Percentiles rank a stretch among this genome's conserved stretches.
These are phyloP conservation scores for Ascochyta pisi DNA, from an alignment of 2,329 filamentous ascomycete species.

Conservation along the genomic window DNA sequence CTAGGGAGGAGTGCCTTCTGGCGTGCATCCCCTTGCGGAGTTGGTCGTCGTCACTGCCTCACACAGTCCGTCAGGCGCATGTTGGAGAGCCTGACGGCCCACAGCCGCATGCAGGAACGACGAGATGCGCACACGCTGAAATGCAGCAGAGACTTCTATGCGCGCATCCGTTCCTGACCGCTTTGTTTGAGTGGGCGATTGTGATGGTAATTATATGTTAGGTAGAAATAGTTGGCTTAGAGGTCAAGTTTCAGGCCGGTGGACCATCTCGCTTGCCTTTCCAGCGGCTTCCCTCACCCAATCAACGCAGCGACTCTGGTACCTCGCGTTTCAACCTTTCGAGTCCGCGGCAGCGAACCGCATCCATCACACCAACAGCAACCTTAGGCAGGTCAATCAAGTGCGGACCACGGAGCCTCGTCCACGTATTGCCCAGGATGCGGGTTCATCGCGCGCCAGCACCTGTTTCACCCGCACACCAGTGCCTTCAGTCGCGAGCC, in stretches of 20 bases:
- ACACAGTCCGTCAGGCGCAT: neutral
- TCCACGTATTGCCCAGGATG: constrained; percentile 22
- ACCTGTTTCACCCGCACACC: constrained; percentile 36
- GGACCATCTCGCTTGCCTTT: constrained; percentile 11
- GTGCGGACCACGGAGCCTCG: constrained; percentile 14
- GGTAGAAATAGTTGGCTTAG: constrained; percentile 2
- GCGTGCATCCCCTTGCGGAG: neutral
- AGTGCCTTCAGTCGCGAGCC: constrained; percentile 1
- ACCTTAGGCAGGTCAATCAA: constrained; percentile 12
- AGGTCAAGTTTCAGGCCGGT: constrained; percentile 15
- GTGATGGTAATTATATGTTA: constrained; percentile 8
- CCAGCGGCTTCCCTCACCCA: constrained; percentile 9
- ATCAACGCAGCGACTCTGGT: constrained; percentile 19
- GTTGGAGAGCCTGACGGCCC: neutral
- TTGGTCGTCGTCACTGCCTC: neutral
- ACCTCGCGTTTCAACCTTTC: constrained; percentile 26
- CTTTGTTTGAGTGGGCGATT: constrained; percentile 1
- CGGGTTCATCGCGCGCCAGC: constrained; percentile 11
- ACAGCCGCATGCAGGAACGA: neutral
- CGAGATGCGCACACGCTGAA: neutral
- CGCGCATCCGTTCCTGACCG: neutral
- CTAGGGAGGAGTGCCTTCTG: neutral
- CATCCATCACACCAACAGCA: constrained; percentile 6
- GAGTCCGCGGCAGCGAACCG: constrained; percentile 21
- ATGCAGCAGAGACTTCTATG: constrained; percentile 3